phyloP scores from a whole-genome alignment of 2,329 filamentous ascomycete genomes.

The Chaetomiaceae sp. region DNA sequence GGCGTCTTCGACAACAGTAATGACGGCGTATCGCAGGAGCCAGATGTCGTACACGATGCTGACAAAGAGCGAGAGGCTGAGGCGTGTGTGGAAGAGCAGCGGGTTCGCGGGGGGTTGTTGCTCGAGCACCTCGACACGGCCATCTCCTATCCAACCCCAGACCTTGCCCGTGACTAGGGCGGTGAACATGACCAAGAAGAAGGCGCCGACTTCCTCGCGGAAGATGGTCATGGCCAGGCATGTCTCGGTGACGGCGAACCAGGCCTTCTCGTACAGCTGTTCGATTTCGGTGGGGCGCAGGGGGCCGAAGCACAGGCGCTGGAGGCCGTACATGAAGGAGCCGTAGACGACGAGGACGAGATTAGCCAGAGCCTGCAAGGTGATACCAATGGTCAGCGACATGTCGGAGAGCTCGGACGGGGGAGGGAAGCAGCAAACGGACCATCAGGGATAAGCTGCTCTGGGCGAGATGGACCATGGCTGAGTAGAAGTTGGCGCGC shows the following conservation, averaged over 20 bases:
- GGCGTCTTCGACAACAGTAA: conserved; percentile 78
- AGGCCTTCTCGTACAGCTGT: conserved; percentile 93
- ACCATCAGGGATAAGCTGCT: conserved; percentile 95
- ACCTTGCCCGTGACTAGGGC: conserved; percentile 89
- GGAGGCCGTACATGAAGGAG: conserved; percentile 78
- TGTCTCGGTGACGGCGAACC: conserved; percentile 97
- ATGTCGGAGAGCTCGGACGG: neutral
- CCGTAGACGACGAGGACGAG: conserved; percentile 77
- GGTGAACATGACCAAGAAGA: conserved; percentile 96
- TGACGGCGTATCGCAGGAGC: conserved; percentile 76
- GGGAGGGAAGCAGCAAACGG: conserved; percentile 29
- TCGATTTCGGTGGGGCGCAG: conserved; percentile 93
- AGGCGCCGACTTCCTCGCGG: conserved; percentile 86
- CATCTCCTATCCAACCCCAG: conserved; percentile 98
- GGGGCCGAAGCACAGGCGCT: conserved; percentile 83
- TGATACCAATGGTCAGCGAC: conserved; percentile 2
- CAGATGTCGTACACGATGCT: conserved; percentile 75
- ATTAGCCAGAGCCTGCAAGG: conserved; percentile 76
- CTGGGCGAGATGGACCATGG: conserved; percentile 93
- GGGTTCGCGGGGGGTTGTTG: conserved; percentile 92
- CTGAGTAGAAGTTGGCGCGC: conserved; percentile 96
- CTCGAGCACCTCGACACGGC: conserved; percentile 87
- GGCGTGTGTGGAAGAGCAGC: conserved; percentile 76
- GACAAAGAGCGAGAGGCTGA: conserved; percentile 72
- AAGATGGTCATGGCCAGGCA: conserved; percentile 98